Evolutionary conservation across 139 green algal genomes (phyloP), one percentile per base, ranked within the genome.

Genomic region (Klebsormidium nitens): DNA sequence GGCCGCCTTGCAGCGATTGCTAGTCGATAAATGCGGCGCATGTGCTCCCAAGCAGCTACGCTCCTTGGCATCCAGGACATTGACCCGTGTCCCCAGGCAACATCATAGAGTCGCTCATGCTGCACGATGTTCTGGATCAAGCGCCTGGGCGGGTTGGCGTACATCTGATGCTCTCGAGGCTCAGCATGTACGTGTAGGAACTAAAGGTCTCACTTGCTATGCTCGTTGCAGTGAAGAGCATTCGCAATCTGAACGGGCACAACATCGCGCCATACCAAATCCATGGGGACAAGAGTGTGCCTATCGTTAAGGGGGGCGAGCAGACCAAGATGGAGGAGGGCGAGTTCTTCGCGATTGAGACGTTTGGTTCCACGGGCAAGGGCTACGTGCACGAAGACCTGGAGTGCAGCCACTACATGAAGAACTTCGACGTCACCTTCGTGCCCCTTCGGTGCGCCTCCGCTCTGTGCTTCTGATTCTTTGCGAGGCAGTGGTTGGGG

Each of bases 301-400:
- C 81, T 6, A 87, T 87, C 55, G 81, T 87, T 6, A 91, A 89
- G 49, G 79, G 75, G 11, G 79, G 75, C 28, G 79, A 79, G 66
- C 23, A 61, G 28, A 82, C 75, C 1, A 83, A 84, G 32, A 98
- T 99, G 95, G 95, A 99, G 84, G 95, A 99, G 75, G 93, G 94
- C 36, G 95, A 99, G 85, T 97, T 97, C 77, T 99, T 90, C 64
- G 95, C 95, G 57, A 98, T 99, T 64, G 95, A 99, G 83, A 99
- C 95, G 0, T 99, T 99, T 76, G 95, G 95, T 23, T 91, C 79
- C 75, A 97, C 91, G 2, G 69, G 69, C 29, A 80, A 80, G 58
- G 67, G 74, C 28, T 95, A 91, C 55, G 93, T 98, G 69, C 81
- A 84, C n/a, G 93, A 98, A 73, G 95, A 98, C 81, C 82, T 98